phyloP scores from a whole-genome alignment of 371 early-diverging fungal genomes.

The Fennellomyces sp. region DNA sequence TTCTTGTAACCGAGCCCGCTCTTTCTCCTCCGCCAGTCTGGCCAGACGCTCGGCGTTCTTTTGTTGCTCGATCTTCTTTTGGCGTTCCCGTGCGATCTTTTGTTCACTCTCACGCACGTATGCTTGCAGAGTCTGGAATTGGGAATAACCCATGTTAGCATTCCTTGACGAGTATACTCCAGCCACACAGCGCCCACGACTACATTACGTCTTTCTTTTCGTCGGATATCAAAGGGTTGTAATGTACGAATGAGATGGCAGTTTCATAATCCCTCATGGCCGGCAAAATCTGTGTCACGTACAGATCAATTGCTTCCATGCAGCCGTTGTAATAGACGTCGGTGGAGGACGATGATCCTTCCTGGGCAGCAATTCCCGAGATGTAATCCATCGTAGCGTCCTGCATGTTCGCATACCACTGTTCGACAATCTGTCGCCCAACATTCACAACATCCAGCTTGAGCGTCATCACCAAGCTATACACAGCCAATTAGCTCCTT shows the following conservation, averaged over 20 bases:
- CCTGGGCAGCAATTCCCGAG: conserved; percentile 4
- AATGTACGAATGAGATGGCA: conserved; percentile 37
- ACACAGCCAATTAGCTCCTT: too few relatives aligned
- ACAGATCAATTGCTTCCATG: conserved; percentile 29
- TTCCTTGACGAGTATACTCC: background rate
- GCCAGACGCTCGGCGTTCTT: conserved; percentile 7
- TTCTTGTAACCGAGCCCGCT: conserved; percentile 10
- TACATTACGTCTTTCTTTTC: conserved; percentile 35
- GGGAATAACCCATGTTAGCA: background rate
- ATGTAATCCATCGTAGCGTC: conserved; percentile 27
- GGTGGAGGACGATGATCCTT: conserved; percentile 2
- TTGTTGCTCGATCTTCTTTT: conserved; percentile 18
- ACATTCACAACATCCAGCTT: conserved; percentile 24
- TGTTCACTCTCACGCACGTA: background rate
- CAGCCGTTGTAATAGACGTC: conserved; percentile 24
- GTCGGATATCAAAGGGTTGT: conserved; percentile 34
- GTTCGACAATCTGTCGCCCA: conserved; percentile 35
- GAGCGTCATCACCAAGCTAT: conserved; percentile 34
- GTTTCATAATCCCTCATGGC: conserved; percentile 41
- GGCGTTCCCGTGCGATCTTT: conserved; percentile 11
- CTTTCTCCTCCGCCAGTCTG: conserved; percentile 10
- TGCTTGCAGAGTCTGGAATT: background rate
- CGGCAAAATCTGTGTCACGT: conserved; percentile 31
- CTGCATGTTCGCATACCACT: conserved; percentile 36
- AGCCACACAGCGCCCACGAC: background rate